Percentiles rank a stretch among this genome's conserved stretches.
These are phyloP conservation scores for Digitaria exilis DNA, from an alignment of 202 grass and related monocot species.

Conservation along the genomic window DNA sequence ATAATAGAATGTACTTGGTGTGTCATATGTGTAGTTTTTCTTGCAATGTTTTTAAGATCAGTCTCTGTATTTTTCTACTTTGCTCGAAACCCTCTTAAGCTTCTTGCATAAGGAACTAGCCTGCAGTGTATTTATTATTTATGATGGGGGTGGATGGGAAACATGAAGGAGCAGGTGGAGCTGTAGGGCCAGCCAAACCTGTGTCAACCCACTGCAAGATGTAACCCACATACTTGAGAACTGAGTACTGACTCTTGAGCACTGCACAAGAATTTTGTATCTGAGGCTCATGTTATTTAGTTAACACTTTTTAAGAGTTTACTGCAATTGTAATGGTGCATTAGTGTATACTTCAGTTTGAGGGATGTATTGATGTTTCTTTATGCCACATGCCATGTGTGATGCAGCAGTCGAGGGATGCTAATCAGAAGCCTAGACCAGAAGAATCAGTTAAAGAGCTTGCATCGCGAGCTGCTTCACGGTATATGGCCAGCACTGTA, in stretches of 20 bases:
- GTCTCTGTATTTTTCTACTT: background rate
- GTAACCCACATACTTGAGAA: background rate
- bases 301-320: conserved; percentile 22
- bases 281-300: background rate
- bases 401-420: conserved; percentile 49
- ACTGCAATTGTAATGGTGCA: conserved; percentile 19
- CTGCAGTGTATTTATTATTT: conserved; percentile 5
- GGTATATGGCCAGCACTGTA: conserved; percentile 56
- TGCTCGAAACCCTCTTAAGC: background rate
- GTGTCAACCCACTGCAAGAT: background rate
- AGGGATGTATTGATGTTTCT: conserved; percentile 1
- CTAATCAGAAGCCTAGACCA: conserved; percentile 44
- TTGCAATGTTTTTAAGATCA: conserved; percentile 18
- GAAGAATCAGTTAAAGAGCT: conserved; percentile 73
- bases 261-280: conserved; percentile 7
- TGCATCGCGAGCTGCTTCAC: conserved; percentile 79
- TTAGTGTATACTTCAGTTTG: background rate
- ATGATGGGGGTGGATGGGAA: conserved; percentile 4
- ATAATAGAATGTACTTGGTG: background rate
- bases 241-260: background rate
- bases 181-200: background rate
- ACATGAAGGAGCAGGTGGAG: conserved; percentile 17
- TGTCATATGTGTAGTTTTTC: conserved; percentile 1
- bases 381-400: conserved; percentile 31
- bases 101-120: background rate